Evolutionary conservation across 129 eudicot genomes (phyloP).

Genomic region (Calendula officinalis): DNA sequence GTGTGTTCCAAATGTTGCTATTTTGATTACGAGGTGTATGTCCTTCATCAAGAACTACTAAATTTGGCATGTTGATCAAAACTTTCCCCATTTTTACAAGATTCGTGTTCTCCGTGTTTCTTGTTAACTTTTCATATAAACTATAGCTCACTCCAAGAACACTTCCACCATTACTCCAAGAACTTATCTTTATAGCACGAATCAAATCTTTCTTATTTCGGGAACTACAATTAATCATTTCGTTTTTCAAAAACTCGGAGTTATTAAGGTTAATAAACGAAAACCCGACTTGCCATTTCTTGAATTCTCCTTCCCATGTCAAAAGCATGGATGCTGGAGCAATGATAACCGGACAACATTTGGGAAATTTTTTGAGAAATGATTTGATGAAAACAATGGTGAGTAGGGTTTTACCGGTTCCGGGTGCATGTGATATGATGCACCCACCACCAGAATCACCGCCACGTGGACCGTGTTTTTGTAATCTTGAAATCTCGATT

Average conservation of each 20-base stretch:
- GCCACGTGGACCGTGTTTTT: neutral
- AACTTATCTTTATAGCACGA: slow-evolving; percentile 43
- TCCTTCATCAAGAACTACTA: slow-evolving; percentile 86
- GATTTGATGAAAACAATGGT: slow-evolving; percentile 44
- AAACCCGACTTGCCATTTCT: slow-evolving; percentile 43
- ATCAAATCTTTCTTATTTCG: slow-evolving; percentile 3
- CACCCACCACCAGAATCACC: slow-evolving; percentile 50
- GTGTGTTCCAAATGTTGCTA: slow-evolving; percentile 47
- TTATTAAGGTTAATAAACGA: slow-evolving; percentile 31
- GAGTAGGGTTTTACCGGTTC: slow-evolving; percentile 75
- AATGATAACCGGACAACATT: slow-evolving; percentile 41
- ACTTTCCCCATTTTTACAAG: slow-evolving; percentile 27
- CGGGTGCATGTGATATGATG: slow-evolving; percentile 87
- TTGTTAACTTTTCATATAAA: slow-evolving; percentile 24
- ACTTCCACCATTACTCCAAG: slow-evolving; percentile 51
- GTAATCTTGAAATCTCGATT: slow-evolving; percentile 32
- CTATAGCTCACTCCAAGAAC: slow-evolving; percentile 65
- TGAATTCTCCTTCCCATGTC: slow-evolving; percentile 55
- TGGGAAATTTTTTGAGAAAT: slow-evolving; percentile 49
- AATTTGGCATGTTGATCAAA: slow-evolving; percentile 49
- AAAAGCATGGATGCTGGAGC: slow-evolving; percentile 53
- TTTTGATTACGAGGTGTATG: slow-evolving; percentile 70
- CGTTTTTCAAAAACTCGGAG: slow-evolving; percentile 15
- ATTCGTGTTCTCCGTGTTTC: neutral
- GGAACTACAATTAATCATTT: neutral